These are phyloP conservation scores for Pulveroboletus sp. DNA, from an alignment of 768 basidiomycete genomes.

Conservation along the genomic window DNA sequence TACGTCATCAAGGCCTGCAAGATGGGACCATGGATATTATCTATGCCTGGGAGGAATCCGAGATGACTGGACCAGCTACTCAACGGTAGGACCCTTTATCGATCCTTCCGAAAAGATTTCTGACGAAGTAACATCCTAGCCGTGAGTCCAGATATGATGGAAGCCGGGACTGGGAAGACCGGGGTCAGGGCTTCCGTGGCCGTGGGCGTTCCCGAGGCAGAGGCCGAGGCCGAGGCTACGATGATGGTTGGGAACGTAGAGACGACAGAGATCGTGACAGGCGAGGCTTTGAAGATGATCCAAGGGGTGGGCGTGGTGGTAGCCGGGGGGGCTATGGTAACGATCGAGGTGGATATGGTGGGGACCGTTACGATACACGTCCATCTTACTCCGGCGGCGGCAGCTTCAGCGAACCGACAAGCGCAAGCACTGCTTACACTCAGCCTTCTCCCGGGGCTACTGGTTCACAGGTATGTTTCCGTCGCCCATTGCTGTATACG, in stretches of 20 bases:
- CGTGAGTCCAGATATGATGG: slow-evolving; percentile 36
- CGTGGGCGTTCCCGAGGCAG: slow-evolving; percentile 38
- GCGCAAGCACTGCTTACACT: slow-evolving; percentile 18
- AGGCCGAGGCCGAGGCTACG: slow-evolving; percentile 35
- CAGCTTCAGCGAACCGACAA: slow-evolving; percentile 26
- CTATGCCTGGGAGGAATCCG: slow-evolving; percentile 79
- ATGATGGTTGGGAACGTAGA: slow-evolving; percentile 46
- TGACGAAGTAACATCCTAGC: slow-evolving; percentile 14
- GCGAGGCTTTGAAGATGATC: slow-evolving; percentile 35
- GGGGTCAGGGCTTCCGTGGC: slow-evolving; percentile 38
- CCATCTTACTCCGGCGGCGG: slow-evolving; percentile 31
- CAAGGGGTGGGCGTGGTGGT: slow-evolving; percentile 34
- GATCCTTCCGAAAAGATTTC: neutral
- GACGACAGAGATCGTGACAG: slow-evolving; percentile 41
- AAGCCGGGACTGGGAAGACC: slow-evolving; percentile 48
- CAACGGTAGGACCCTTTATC: slow-evolving; percentile 33
- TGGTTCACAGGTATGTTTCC: slow-evolving; percentile 31
- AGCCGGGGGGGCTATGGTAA: slow-evolving; percentile 38
- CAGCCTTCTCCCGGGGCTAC: slow-evolving; percentile 21
- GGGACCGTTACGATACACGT: slow-evolving; percentile 43
- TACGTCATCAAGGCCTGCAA: slow-evolving; percentile 75
- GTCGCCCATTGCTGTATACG: neutral
- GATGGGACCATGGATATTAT: slow-evolving; percentile 89
- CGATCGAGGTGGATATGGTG: slow-evolving; percentile 43
- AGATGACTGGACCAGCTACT: slow-evolving; percentile 46